Base-by-base conservation (phyloP, 108 stramenopile species). In the Cyclotella sp. region DNA sequence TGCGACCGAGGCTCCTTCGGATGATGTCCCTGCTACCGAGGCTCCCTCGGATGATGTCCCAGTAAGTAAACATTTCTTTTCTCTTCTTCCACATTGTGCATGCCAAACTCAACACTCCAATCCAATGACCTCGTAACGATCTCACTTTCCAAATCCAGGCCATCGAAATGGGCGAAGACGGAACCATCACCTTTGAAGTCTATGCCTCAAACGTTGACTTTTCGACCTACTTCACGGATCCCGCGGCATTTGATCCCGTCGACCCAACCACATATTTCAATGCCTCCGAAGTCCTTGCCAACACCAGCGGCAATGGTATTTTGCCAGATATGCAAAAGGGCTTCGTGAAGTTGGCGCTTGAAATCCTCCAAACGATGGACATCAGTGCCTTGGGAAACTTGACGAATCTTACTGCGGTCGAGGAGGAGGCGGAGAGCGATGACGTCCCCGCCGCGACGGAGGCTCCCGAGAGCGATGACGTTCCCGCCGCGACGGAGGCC, bases 251-350 rank as follows among this genome's bases (percentile, higher is more conserved):
- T 58, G 34, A 34, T 34, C 16, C 61, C 8, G 15, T 18, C 4
- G n/a, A 39, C 9, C 47, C 47, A 9, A n/a, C 47, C 34, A 42
- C 30, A 0, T 63, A 63, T 12, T 63, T 34, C 40, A 21, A 63
- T 41, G 57, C 70, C 73, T 15, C 83, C 80, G 11, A 86, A 81
- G 46, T 34, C 84, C 21, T 87, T 76, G 18, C 14, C 1, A 63
- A 63, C 11, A 41, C 61, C 1, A 34, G 40, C 61, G 85, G 84
- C 28, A 85, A 90, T 62, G 77, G 67, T 51, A 49, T 90, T 45
- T 62, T 82, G 15, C 80, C 75, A 43, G 84, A 90, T 66, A 86
- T 90, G 83, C 76, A 82, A 71, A 41, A 78, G 70, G 59, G 68
- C 14, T 64, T 87, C 22, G 40, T 87, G 39, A 66, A 41, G 8